Conservation (phyloP, 768 basidiomycete species). For the Xerocomellus chrysenteron region DNA sequence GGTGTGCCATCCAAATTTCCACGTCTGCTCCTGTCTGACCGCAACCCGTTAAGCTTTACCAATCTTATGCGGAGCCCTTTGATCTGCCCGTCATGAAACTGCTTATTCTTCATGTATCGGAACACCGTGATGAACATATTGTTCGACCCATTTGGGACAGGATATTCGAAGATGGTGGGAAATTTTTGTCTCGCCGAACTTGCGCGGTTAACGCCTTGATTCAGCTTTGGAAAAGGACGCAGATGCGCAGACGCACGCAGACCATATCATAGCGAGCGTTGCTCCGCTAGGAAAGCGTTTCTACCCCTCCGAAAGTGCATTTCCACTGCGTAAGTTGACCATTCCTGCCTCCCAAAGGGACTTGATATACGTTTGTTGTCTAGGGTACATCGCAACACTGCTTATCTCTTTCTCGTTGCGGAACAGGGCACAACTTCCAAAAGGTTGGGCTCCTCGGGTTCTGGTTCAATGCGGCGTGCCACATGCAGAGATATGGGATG, state of each 20-base stretch:
- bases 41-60: slow-evolving; percentile 63
- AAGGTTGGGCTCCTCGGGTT: slow-evolving; percentile 82
- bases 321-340: slow-evolving; percentile 70
- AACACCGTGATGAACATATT: slow-evolving; percentile 82
- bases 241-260: slow-evolving; percentile 55
- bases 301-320: slow-evolving; percentile 88
- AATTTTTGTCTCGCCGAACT: background rate
- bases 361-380: background rate
- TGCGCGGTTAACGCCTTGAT: slow-evolving; percentile 2
- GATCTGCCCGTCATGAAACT: slow-evolving; percentile 82
- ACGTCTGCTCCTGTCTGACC: slow-evolving; percentile 11
- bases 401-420: slow-evolving; percentile 73
- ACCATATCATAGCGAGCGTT: slow-evolving; percentile 62
- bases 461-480: slow-evolving; percentile 82
- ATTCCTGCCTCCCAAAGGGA: background rate
- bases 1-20: slow-evolving; percentile 42
- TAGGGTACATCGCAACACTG: slow-evolving; percentile 74
- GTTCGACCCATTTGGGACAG: slow-evolving; percentile 87
- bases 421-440: slow-evolving; percentile 54
- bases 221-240: slow-evolving; percentile 56
- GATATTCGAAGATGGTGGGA: slow-evolving; percentile 77
- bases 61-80: slow-evolving; percentile 84
- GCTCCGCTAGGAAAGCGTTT: slow-evolving; percentile 80
- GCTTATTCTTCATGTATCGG: slow-evolving; percentile 89
- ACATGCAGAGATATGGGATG: slow-evolving; percentile 79